Evolutionary conservation across 2,329 filamentous ascomycete species (phyloP).

Genomic region (Myotisia sp.): DNA sequence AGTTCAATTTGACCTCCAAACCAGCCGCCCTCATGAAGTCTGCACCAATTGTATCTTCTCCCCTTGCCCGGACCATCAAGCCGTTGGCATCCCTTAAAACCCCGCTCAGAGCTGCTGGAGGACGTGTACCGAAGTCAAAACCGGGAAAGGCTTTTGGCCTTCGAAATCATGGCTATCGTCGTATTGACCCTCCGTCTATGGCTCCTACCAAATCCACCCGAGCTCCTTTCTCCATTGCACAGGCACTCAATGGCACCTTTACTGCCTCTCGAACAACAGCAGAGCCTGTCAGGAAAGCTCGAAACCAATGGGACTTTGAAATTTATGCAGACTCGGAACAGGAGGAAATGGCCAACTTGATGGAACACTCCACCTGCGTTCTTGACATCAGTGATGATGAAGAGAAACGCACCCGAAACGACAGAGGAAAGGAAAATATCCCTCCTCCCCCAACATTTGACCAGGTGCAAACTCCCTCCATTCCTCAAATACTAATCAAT

Average conservation of each 20-base stretch:
- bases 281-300: slow-evolving; percentile 25
- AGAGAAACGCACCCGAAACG: slow-evolving; percentile 42
- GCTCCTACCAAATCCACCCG: slow-evolving; percentile 33
- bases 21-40: not conserved
- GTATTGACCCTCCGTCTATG: slow-evolving; percentile 54
- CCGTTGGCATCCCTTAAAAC: slow-evolving; percentile 34
- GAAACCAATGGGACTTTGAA: slow-evolving; percentile 67
- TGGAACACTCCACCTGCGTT: slow-evolving; percentile 76
- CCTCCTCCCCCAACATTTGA: slow-evolving; percentile 41
- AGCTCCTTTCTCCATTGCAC: slow-evolving; percentile 69
- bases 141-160: slow-evolving; percentile 54
- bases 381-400: slow-evolving; percentile 87
- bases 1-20: slow-evolving; percentile 8
- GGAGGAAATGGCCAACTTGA: slow-evolving; percentile 79
- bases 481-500: slow-evolving; percentile 35
- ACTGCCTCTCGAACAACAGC: slow-evolving; percentile 30
- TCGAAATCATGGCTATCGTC: slow-evolving; percentile 50
- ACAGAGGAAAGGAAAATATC: slow-evolving; percentile 82
- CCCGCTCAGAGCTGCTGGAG: slow-evolving; percentile 54
- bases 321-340: slow-evolving; percentile 88
- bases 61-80: slow-evolving; percentile 15
- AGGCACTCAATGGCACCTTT: slow-evolving; percentile 60
- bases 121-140: slow-evolving; percentile 61
- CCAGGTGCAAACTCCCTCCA: slow-evolving; percentile 38
- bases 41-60: not conserved